These are phyloP conservation scores for Punctularia strigosozonata DNA, from an alignment of 768 basidiomycete species.

Conservation along the genomic window DNA sequence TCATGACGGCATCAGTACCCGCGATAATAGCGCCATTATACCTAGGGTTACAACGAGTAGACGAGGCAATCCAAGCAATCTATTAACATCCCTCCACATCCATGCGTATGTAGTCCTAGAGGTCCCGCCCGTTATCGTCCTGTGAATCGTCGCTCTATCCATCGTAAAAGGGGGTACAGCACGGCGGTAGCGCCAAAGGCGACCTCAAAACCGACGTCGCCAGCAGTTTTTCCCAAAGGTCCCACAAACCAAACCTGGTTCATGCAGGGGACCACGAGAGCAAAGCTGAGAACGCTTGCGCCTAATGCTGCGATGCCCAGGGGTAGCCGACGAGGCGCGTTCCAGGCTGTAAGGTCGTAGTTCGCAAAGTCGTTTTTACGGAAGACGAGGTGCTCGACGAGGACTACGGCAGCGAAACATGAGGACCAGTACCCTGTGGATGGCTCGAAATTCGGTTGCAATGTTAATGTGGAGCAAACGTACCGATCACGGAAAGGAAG, in stretches of 20 bases:
- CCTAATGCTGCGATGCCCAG: conserved; percentile 49
- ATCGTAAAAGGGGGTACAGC: conserved; percentile 43
- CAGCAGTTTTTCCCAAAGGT: conserved; percentile 49
- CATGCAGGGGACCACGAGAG: conserved; percentile 54
- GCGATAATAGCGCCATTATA: no score
- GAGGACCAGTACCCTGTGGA: conserved; percentile 43
- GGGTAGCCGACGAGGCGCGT: conserved; percentile 41
- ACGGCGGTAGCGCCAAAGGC: conserved; percentile 37
- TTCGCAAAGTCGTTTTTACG: conserved; percentile 32
- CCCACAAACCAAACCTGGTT: conserved; percentile 61
- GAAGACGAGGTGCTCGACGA: conserved; percentile 59
- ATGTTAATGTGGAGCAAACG: conserved; percentile 6
- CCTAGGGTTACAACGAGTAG: no score
- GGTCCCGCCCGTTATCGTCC: conserved; percentile 3
- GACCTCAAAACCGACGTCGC: conserved; percentile 63
- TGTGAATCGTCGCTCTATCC: conserved; percentile 17
- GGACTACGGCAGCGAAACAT: conserved; percentile 45
- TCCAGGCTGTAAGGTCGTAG: conserved; percentile 45
- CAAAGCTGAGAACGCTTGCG: conserved; percentile 38
- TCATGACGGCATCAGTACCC: no score
- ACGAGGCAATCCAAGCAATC: no score
- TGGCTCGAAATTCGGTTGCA: neutral
- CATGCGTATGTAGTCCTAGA: conserved; percentile 6
- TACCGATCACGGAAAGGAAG: conserved; percentile 50
- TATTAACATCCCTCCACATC: no score